Evolutionary conservation across 1,284 basidiomycete genomes (phyloP).

Genomic region (Melampsora abietis-canadensis): DNA sequence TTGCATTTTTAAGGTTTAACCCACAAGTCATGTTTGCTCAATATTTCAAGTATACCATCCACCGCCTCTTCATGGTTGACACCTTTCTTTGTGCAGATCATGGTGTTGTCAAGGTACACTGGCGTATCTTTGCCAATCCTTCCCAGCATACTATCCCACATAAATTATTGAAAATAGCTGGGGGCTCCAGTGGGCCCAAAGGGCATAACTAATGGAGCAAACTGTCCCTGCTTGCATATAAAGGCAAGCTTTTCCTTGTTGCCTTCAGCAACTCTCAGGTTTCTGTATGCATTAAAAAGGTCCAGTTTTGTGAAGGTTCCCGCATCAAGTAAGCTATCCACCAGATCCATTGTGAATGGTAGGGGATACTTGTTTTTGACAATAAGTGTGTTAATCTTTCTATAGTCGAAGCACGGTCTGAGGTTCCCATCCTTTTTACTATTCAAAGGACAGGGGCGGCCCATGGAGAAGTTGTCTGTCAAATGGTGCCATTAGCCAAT

Average conservation of each 20-base stretch:
- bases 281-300: no score
- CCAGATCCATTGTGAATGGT: background rate
- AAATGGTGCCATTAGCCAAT: background rate
- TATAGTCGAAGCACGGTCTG: conserved; percentile 57
- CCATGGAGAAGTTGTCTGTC: background rate
- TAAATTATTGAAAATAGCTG: no score
- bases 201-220: no score
- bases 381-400: conserved; percentile 54
- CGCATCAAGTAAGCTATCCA: no score
- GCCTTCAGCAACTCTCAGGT: no score
- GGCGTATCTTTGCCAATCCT: background rate
- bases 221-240: no score
- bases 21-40: background rate
- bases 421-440: background rate
- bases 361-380: conserved; percentile 5
- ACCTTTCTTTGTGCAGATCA: background rate
- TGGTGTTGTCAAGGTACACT: conserved; percentile 1
- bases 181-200: no score
- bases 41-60: background rate
- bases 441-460: background rate
- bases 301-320: no score
- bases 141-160: background rate
- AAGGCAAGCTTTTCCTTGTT: no score
- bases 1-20: background rate
- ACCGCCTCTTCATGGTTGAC: background rate